Base-by-base conservation (phyloP, 176 grass and related monocot genomes). In the Bolboschoenus planiculmis region DNA sequence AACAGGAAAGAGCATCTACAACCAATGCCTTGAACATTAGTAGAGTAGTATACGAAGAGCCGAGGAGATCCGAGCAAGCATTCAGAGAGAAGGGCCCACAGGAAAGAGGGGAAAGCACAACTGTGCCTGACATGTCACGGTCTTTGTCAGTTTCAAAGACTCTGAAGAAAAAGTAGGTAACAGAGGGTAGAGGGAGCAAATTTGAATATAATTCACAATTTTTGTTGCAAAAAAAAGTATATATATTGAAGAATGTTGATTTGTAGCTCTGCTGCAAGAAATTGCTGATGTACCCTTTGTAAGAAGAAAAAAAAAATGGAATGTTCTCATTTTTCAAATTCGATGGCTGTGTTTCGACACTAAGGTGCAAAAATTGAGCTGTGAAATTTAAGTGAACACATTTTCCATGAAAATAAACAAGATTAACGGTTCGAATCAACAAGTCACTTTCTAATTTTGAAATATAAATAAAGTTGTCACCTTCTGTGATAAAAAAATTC, bases 1-100 rank as follows among this genome's bases (percentile, higher is more conserved):
- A 98, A 85, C 92, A 98, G 57, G 90, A 98, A 82, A 93, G 85
- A 27, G 62, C 66, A 4, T 57, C 70, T 2, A 80, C 65, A 2
- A 89, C 73, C 78, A 84, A 66, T 68, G 83, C 53, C 35, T 81
- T 84, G 7, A 86, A 87, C 8, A 77, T 85, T 5, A 56, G 44
- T 40, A 54, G 65, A 50, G 56, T 31, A 42, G 54, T 74, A 15
- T 11, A 62, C 2, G 42, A 66, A 9, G 87, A 86, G 42, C 83
- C 85, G 33, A 89, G 72, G 57, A 71, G 85, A 29, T 87, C 81
- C 2, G 66, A 87, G 81, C 92, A 90, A 57, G 85, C n/a, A 40
- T 73, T 35, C 0, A 85, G 81, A 23, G 67, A 82, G 37, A n/a
- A 47, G 3, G 85, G 70, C 31, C 86, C 64, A 42, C 57, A 27